These are phyloP conservation scores for Paecilomyces formosus DNA, from an alignment of 2,329 filamentous ascomycete species.

Conservation along the genomic window DNA sequence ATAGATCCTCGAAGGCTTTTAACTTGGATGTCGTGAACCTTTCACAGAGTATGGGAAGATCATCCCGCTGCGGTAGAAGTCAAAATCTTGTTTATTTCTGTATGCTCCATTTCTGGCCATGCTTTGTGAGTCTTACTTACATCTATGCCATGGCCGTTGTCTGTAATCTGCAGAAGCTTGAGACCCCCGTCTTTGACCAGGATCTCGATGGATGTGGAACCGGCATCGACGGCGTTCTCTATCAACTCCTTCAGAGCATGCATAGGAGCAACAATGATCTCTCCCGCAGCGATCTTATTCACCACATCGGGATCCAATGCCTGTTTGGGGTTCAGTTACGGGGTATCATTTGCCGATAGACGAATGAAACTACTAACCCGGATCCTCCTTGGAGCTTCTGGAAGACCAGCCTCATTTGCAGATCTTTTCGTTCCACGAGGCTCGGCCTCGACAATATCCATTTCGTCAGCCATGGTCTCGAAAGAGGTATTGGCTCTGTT, in stretches of 20 bases:
- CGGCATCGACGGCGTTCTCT: conserved; percentile 96
- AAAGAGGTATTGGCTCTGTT: neutral
- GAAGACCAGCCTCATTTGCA: conserved; percentile 35
- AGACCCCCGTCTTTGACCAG: conserved; percentile 90
- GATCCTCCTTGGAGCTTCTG: conserved; percentile 44
- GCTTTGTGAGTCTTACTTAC: conserved; percentile 44
- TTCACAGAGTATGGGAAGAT: conserved; percentile 85
- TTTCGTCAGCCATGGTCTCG: conserved; percentile 27
- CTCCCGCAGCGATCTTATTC: conserved; percentile 96
- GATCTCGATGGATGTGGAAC: conserved; percentile 82
- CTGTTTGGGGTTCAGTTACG: conserved; percentile 36
- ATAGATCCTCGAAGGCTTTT: conserved; percentile 84
- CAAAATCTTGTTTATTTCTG: neutral
- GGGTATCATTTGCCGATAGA: neutral
- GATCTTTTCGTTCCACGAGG: conserved; percentile 43
- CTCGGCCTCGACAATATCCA: conserved; percentile 36
- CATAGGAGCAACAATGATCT: conserved; percentile 96
- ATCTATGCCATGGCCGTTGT: conserved; percentile 94
- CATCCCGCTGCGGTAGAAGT: conserved; percentile 63
- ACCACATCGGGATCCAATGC: conserved; percentile 87
- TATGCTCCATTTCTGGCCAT: neutral
- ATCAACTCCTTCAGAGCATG: conserved; percentile 95
- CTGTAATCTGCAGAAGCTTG: conserved; percentile 91
- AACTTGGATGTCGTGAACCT: conserved; percentile 96
- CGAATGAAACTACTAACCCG: conserved; percentile 14